Evolutionary conservation across 495 filamentous ascomycete species (phyloP).

Genomic region (Parathielavia appendiculata): DNA sequence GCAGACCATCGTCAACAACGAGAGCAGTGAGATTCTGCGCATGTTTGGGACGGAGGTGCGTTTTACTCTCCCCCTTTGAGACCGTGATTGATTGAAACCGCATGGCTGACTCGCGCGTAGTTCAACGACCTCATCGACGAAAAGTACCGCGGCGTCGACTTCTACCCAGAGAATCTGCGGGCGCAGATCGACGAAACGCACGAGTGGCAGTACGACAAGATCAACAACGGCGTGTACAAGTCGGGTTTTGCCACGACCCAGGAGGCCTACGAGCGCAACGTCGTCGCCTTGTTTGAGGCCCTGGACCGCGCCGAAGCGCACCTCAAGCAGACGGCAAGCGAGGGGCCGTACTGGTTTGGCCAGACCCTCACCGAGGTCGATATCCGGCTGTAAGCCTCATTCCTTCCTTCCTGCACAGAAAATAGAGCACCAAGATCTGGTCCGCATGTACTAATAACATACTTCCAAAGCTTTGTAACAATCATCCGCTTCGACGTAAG

Average conservation of each 20-base stretch:
- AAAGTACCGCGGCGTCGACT: slow-evolving; percentile 41
- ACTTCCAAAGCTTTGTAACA: slow-evolving; percentile 44
- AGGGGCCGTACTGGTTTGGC: slow-evolving; percentile 60
- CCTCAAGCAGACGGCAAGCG: slow-evolving; percentile 34
- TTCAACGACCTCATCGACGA: slow-evolving; percentile 56
- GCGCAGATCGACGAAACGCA: slow-evolving; percentile 57
- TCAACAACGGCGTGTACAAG: slow-evolving; percentile 72
- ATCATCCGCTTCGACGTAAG: slow-evolving; percentile 62
- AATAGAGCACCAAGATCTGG: too few relatives aligned
- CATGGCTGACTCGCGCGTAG: slow-evolving; percentile 10
- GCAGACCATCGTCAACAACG: slow-evolving; percentile 74
- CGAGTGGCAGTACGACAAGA: slow-evolving; percentile 58
- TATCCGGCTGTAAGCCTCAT: slow-evolving; percentile 46
- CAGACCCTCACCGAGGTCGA: slow-evolving; percentile 63
- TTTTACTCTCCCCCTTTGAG: neutral
- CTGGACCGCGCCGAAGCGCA: slow-evolving; percentile 60
- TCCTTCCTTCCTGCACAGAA: too few relatives aligned
- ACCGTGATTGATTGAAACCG: too few relatives aligned
- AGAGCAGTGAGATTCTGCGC: slow-evolving; percentile 76
- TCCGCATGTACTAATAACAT: neutral
- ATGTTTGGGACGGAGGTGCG: slow-evolving; percentile 54
- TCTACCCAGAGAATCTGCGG: slow-evolving; percentile 53
- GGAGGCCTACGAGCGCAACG: slow-evolving; percentile 56
- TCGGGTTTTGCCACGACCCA: slow-evolving; percentile 62
- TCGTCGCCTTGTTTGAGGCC: slow-evolving; percentile 56